These are phyloP conservation scores for Flaveria bidentis DNA, from an alignment of 129 eudicot species.

Conservation along the genomic window DNA sequence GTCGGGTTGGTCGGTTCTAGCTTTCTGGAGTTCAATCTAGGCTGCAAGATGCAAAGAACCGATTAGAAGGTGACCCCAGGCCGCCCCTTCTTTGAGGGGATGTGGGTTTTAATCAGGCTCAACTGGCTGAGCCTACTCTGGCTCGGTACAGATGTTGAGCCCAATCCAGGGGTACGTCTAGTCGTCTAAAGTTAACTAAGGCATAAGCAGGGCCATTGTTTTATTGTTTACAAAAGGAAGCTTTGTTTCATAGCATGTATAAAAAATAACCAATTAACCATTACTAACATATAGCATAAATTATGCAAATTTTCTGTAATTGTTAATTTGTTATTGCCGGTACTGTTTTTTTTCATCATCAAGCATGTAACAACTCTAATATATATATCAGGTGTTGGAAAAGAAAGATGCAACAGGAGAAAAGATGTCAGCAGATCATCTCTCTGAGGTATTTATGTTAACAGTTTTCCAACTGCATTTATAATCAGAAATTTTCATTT, in stretches of 20 bases:
- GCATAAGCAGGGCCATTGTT: not conserved
- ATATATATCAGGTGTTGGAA: slow-evolving; percentile 61
- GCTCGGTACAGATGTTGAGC: not conserved
- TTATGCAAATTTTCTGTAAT: not conserved
- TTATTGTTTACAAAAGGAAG: no score
- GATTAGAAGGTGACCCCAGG: not conserved
- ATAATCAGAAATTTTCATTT: not conserved
- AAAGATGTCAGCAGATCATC: slow-evolving; percentile 59
- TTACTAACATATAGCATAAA: not conserved
- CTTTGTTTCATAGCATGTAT: no score
- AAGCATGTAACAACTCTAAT: slow-evolving; percentile 7
- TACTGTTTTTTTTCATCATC: not conserved
- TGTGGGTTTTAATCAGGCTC: not conserved
- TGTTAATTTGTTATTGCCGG: not conserved
- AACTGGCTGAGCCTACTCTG: not conserved
- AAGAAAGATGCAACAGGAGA: slow-evolving; percentile 50
- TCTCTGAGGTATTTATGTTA: slow-evolving; percentile 57
- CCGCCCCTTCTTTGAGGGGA: no score
- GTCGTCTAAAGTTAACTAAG: not conserved
- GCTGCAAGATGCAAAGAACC: not conserved
- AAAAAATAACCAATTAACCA: no score
- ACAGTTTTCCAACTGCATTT: not conserved
- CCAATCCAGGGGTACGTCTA: not conserved
- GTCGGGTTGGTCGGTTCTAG: not conserved
- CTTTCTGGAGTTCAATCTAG: not conserved